Percentiles rank a stretch among this genome's conserved stretches.
phyloP scores from a whole-genome alignment of 345 rosid species.

The Arabis hirsuta region DNA sequence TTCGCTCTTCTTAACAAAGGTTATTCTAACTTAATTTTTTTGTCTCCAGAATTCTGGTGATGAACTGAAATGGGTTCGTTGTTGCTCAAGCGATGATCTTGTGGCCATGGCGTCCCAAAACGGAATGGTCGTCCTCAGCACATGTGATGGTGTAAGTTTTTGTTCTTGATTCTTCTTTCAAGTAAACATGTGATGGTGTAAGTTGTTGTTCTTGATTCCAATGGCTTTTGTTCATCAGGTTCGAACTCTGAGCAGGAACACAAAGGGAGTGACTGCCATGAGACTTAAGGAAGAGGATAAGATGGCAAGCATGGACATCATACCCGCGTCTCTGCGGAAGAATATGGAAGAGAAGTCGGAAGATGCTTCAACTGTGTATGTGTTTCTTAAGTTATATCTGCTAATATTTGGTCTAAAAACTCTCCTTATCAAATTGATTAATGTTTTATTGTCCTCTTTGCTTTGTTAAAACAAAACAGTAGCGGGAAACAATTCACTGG shows the following conservation, averaged over 20 bases:
- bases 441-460: not conserved
- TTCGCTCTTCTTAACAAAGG: not conserved
- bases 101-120: slow-evolving; percentile 97
- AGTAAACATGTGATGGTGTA: slow-evolving; percentile 64
- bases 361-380: slow-evolving; percentile 57
- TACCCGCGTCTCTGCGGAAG: slow-evolving; percentile 63
- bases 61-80: slow-evolving; percentile 91
- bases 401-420: slow-evolving; percentile 17
- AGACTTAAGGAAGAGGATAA: slow-evolving; percentile 73
- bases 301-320: slow-evolving; percentile 94
- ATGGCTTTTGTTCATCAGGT: slow-evolving; percentile 53
- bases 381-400: slow-evolving; percentile 21
- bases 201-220: slow-evolving; percentile 32
- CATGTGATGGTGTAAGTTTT: slow-evolving; percentile 72
- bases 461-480: slow-evolving; percentile 23
- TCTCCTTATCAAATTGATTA: slow-evolving; percentile 11
- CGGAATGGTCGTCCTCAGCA: slow-evolving; percentile 87
- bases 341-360: slow-evolving; percentile 53
- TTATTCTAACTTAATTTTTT: slow-evolving; percentile 8
- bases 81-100: slow-evolving; percentile 85
- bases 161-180: not conserved
- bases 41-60: slow-evolving; percentile 83
- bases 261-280: slow-evolving; percentile 91
- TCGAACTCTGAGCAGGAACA: slow-evolving; percentile 82
- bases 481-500: slow-evolving; percentile 58